A percentile compares a stretch with the other conserved stretches of the same genome.
phyloP scores from a whole-genome alignment of 345 rosid species.

The Corchorus olitorius region DNA sequence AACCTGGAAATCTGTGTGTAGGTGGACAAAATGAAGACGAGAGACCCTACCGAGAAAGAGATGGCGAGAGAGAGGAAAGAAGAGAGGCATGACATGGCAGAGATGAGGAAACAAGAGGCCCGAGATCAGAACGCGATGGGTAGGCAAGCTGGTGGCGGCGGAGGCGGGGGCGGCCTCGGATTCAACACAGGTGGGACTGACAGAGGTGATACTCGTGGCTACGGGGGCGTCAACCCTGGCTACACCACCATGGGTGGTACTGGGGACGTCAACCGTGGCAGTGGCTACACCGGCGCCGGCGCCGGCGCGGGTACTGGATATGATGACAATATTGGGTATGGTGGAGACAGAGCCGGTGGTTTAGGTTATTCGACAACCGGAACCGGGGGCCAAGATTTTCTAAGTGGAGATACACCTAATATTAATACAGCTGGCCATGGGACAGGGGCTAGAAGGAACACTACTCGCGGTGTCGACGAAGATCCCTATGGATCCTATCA shows the following conservation, averaged over 20 bases:
- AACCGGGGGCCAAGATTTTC: not conserved
- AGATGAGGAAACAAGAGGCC: conserved; percentile 49
- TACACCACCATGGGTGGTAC: not conserved
- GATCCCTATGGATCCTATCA: not conserved
- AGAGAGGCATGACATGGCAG: conserved; percentile 46
- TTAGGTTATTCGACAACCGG: not conserved
- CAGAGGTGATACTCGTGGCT: not conserved
- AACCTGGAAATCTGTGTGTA: conserved; percentile 5
- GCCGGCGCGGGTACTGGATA: not conserved
- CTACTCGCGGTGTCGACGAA: not conserved
- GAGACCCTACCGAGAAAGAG: conserved; percentile 61
- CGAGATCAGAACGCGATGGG: conserved; percentile 50
- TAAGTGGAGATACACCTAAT: not conserved
- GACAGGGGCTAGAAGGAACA: conserved; percentile 3
- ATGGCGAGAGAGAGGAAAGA: conserved; percentile 64
- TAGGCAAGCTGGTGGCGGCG: conserved; percentile 20
- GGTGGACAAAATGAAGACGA: conserved; percentile 57
- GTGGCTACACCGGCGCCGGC: not conserved
- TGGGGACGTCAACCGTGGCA: not conserved
- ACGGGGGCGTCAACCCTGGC: not conserved
- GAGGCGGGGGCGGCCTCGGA: not conserved
- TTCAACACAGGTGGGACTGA: conserved; percentile 5
- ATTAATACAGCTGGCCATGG: too few species aligned
- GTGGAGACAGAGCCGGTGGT: not conserved
- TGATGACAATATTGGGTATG: not conserved